Percentiles rank a stretch among this genome's conserved stretches.
Evolutionary conservation across 495 filamentous ascomycete species (phyloP).

Genomic region (Aspergillus heteromorphus): DNA sequence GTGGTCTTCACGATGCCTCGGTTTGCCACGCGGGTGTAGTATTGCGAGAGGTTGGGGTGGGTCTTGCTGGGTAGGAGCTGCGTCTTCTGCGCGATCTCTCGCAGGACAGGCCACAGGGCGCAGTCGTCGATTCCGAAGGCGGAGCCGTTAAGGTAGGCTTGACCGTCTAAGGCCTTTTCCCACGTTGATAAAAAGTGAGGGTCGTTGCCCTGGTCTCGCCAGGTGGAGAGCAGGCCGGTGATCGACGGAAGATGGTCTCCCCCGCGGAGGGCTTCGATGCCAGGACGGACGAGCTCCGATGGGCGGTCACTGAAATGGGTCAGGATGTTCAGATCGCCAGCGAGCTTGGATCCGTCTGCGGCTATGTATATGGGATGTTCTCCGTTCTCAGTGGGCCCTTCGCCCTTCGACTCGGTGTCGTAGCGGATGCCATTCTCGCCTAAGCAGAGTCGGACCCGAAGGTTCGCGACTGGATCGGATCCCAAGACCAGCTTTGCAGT

Average conservation of each 20-base stretch:
- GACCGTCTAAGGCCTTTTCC: slow-evolving; percentile 42
- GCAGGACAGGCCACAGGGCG: slow-evolving; percentile 64
- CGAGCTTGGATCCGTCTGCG: slow-evolving; percentile 21
- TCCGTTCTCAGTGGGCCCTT: not conserved
- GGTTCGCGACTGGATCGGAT: slow-evolving; percentile 49
- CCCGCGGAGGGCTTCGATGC: slow-evolving; percentile 28
- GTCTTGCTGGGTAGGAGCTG: slow-evolving; percentile 21
- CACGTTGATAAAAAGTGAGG: slow-evolving; percentile 35
- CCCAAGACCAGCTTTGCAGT: slow-evolving; percentile 50
- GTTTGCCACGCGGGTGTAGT: slow-evolving; percentile 47
- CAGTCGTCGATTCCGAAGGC: slow-evolving; percentile 61
- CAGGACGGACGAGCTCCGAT: slow-evolving; percentile 22
- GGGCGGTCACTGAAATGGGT: slow-evolving; percentile 23
- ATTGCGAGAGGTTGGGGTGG: slow-evolving; percentile 45
- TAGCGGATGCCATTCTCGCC: slow-evolving; percentile 56
- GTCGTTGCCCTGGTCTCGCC: slow-evolving; percentile 24
- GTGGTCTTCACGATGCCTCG: slow-evolving; percentile 45
- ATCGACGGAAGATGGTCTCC: slow-evolving; percentile 29
- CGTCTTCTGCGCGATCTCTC: slow-evolving; percentile 45
- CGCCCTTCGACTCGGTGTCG: slow-evolving; percentile 22
- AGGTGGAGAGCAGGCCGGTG: slow-evolving; percentile 25
- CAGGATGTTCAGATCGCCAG: slow-evolving; percentile 34
- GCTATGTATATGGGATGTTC: slow-evolving; percentile 25
- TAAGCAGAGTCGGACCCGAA: slow-evolving; percentile 52
- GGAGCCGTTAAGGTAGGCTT: slow-evolving; percentile 52